Evolutionary conservation across 768 basidiomycete genomes (phyloP).

Genomic region (Hygrophorus pudorinus): DNA sequence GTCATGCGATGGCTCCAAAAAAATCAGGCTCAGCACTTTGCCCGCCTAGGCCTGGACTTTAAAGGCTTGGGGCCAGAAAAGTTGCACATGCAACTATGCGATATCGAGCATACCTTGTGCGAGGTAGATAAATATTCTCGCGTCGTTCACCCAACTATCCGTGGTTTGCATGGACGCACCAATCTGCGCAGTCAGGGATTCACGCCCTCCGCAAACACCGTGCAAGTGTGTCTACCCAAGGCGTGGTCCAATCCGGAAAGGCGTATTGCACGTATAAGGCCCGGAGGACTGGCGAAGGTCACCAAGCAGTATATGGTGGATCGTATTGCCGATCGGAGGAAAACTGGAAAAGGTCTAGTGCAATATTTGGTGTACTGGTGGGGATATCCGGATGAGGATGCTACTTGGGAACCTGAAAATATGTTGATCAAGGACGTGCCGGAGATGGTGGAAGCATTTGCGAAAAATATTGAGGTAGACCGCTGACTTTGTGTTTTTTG

Average conservation of each 20-base stretch:
- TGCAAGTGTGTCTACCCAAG: constrained; percentile 30
- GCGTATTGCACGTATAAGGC: constrained; percentile 29
- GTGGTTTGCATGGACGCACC: constrained; percentile 21
- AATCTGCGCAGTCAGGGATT: constrained; percentile 20
- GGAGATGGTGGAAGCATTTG: constrained; percentile 31
- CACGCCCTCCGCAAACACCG: constrained; percentile 17
- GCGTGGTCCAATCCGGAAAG: constrained; percentile 49
- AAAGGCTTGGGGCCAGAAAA: constrained; percentile 37
- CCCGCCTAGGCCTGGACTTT: constrained; percentile 45
- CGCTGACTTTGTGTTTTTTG: background rate
- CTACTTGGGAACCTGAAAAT: constrained; percentile 49
- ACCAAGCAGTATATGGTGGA: constrained; percentile 36
- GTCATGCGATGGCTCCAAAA: constrained; percentile 56
- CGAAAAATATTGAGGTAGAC: background rate
- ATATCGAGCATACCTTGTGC: constrained; percentile 72
- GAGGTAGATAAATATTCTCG: constrained; percentile 75
- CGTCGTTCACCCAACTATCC: constrained; percentile 36
- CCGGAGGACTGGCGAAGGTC: constrained; percentile 21
- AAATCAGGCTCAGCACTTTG: constrained; percentile 51
- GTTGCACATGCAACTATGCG: constrained; percentile 51
- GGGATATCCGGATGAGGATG: constrained; percentile 39
- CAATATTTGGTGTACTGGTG: constrained; percentile 46
- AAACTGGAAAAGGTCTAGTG: constrained; percentile 21
- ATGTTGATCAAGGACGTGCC: constrained; percentile 42
- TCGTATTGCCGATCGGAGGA: constrained; percentile 27